These are phyloP conservation scores for Oenanthe javanica DNA, from an alignment of 140 eudicot genomes.

Conservation along the genomic window DNA sequence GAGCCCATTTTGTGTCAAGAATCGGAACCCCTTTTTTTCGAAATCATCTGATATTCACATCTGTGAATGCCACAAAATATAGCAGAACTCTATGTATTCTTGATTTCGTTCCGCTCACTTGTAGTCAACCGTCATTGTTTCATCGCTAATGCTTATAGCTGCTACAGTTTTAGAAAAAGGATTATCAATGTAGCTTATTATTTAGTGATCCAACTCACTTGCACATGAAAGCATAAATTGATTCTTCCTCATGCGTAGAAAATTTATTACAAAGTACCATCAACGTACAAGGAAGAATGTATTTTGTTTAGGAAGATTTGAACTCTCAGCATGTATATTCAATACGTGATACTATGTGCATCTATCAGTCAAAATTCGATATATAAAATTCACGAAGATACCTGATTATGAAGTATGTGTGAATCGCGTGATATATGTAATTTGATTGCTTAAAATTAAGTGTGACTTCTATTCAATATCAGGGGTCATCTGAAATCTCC, in stretches of 20 bases:
- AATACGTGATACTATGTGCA: not conserved
- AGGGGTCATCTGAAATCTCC: slow-evolving; percentile 61
- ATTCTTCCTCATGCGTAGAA: not conserved
- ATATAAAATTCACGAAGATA: not conserved
- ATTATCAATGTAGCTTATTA: not conserved
- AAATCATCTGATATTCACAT: too few species aligned
- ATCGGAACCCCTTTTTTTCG: not conserved
- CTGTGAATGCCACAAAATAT: not conserved
- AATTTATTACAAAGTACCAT: not conserved
- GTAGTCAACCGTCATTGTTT: not conserved
- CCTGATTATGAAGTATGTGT: not conserved
- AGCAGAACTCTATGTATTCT: not conserved
- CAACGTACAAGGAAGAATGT: not conserved
- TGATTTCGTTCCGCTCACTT: not conserved
- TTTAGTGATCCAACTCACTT: not conserved
- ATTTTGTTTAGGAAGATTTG: not conserved
- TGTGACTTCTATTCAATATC: slow-evolving; percentile 9
- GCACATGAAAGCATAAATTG: not conserved
- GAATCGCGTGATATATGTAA: not conserved
- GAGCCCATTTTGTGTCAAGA: not conserved
- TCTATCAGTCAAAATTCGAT: not conserved
- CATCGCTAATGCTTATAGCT: not conserved
- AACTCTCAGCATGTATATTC: not conserved
- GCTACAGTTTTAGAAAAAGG: not conserved
- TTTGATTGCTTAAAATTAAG: not conserved